Conservation (phyloP, 1,284 basidiomycete species). For the Anthracocystis panici-leucophaei region DNA sequence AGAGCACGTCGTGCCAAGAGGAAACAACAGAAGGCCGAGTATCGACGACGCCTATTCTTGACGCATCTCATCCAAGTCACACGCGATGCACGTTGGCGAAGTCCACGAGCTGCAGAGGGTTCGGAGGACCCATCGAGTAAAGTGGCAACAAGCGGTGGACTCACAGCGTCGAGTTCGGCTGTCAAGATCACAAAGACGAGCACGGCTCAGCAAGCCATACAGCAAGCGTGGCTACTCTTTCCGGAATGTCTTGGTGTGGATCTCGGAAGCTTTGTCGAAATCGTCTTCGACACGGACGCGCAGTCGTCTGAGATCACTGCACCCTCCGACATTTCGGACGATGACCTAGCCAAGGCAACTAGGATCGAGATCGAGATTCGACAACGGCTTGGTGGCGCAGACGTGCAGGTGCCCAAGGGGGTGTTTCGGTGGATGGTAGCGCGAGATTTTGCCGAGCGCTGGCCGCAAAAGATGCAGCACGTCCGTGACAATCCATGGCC, state of each 20-base stretch:
- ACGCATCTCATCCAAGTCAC: slow-evolving; percentile 28
- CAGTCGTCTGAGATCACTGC: slow-evolving; percentile 42
- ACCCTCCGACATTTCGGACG: slow-evolving; percentile 35
- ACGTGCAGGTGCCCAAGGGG: slow-evolving; percentile 26
- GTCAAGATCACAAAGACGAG: slow-evolving; percentile 3
- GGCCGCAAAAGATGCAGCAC: slow-evolving; percentile 30
- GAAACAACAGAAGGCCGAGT: slow-evolving; percentile 40
- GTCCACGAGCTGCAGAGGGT: neutral
- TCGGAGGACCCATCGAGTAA: neutral
- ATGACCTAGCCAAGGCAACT: slow-evolving; percentile 25
- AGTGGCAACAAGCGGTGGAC: neutral
- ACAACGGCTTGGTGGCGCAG: slow-evolving; percentile 19
- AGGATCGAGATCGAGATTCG: slow-evolving; percentile 23
- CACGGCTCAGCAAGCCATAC: slow-evolving; percentile 2
- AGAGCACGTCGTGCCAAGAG: slow-evolving; percentile 37
- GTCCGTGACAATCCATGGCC: slow-evolving; percentile 41
- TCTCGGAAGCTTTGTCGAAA: slow-evolving; percentile 24
- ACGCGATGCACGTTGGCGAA: slow-evolving; percentile 15
- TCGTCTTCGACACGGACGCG: slow-evolving; percentile 38
- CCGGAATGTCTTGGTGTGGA: slow-evolving; percentile 30
- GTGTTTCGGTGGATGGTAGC: slow-evolving; percentile 47
- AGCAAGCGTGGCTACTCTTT: slow-evolving; percentile 13
- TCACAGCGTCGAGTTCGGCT: neutral
- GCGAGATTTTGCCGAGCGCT: slow-evolving; percentile 33
- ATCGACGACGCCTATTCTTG: slow-evolving; percentile 35